These are phyloP conservation scores for Rusavskia elegans DNA, from an alignment of 495 filamentous ascomycete species.

Conservation along the genomic window DNA sequence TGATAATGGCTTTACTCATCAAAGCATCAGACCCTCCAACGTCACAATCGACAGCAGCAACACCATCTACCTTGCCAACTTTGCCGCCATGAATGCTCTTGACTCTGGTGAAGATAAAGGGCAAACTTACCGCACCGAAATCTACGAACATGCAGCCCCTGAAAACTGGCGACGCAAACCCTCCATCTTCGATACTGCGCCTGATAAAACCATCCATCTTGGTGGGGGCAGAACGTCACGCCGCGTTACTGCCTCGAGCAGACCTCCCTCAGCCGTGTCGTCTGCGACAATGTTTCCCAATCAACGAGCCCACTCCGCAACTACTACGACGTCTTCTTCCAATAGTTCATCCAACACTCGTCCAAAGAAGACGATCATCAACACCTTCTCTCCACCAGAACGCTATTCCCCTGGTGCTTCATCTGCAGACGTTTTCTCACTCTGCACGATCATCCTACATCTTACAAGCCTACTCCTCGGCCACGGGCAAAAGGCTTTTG, in stretches of 20 bases:
- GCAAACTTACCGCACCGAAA: conserved; percentile 29
- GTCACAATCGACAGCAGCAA: conserved; percentile 59
- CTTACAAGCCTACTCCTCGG: conserved; percentile 59
- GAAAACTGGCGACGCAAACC: conserved; percentile 48
- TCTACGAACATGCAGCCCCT: conserved; percentile 77
- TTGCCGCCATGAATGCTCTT: conserved; percentile 44
- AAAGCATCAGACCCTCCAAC: conserved; percentile 72
- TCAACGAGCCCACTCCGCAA: conserved; percentile 9
- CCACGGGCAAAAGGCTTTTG: conserved; percentile 51
- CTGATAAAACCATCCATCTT: conserved; percentile 19
- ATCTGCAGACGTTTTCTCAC: conserved; percentile 55
- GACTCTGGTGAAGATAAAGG: conserved; percentile 39
- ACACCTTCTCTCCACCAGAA: conserved; percentile 11
- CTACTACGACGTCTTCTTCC: conserved; percentile 7
- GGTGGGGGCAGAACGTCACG: conserved; percentile 34
- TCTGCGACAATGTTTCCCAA: conserved; percentile 15
- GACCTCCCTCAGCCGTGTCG: not conserved
- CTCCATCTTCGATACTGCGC: conserved; percentile 19
- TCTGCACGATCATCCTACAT: conserved; percentile 55
- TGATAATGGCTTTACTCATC: conserved; percentile 52
- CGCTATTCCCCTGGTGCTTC: conserved; percentile 15
- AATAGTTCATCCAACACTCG: conserved; percentile 8
- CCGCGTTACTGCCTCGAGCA: conserved; percentile 1
- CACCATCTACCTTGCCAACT: conserved; percentile 59
- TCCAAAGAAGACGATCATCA: conserved; percentile 15